Evolutionary conservation across 2,329 filamentous ascomycete species (phyloP).

Genomic region (Simplicillium sp.): DNA sequence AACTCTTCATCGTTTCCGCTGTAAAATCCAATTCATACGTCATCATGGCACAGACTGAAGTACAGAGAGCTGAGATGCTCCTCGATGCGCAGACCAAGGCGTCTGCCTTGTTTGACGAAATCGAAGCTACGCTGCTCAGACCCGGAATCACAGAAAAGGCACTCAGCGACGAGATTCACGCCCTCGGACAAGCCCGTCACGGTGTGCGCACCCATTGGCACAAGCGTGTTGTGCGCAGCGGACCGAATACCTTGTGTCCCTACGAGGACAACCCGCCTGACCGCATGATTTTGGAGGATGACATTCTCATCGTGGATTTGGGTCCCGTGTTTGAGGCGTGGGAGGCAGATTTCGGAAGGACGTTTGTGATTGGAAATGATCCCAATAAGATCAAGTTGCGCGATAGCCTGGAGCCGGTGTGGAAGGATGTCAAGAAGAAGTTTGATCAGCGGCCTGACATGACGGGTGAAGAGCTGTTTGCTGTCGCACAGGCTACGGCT

Average conservation of each 20-base stretch:
- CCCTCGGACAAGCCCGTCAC: conserved; percentile 16
- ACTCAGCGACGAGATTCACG: conserved; percentile 36
- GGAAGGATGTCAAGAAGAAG: conserved; percentile 30
- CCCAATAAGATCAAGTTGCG: conserved; percentile 31
- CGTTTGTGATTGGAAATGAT: conserved; percentile 38
- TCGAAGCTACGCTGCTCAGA: conserved; percentile 32
- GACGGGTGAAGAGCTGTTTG: conserved; percentile 36
- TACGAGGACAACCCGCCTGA: conserved; percentile 40
- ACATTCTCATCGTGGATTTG: conserved; percentile 41
- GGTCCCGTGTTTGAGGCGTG: conserved; percentile 42
- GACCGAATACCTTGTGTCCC: conserved; percentile 36
- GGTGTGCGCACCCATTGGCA: conserved; percentile 40
- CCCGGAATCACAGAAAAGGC: conserved; percentile 36
- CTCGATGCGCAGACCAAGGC: conserved; percentile 37
- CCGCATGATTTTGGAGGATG: conserved; percentile 33
- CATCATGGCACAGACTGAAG: conserved; percentile 2
- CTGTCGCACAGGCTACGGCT: conserved; percentile 28
- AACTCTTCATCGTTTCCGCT: too few relatives aligned
- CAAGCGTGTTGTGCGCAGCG: conserved; percentile 39
- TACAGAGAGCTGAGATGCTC: conserved; percentile 24
- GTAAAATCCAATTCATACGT: neutral
- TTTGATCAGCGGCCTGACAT: conserved; percentile 30
- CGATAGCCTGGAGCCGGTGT: conserved; percentile 35
- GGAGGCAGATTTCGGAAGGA: conserved; percentile 45
- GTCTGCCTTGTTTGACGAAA: conserved; percentile 33